Evolutionary conservation across 169 alveolate genomes (phyloP), one percentile per base, ranked within the genome.

Genomic region (Babesia divergens): DNA sequence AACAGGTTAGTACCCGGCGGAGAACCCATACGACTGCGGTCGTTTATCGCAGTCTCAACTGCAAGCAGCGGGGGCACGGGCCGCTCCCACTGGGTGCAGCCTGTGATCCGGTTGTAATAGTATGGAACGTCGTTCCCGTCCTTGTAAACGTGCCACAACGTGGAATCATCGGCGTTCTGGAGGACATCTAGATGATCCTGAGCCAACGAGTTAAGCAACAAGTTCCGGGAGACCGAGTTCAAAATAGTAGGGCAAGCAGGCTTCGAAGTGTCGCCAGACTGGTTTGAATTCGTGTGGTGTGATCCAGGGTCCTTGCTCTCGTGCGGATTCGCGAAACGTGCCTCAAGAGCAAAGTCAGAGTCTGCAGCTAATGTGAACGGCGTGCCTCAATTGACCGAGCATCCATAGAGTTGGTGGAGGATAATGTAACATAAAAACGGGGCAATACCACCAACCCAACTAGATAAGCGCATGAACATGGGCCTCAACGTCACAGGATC

Each of bases 1-100:
- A 94, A 94, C 18, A 94, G 74, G 34, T 94, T 94, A n/a, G 96
- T 86, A 29, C 98, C 98, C n/a, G 79, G 83, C 1, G 98, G 98
- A 8, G 97, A 98, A 35, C 52, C 79, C 18, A 55, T 38, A 47
- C 83, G 69, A 29, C 71, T 86, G 35, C 89, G 82, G 22, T 82
- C 92, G 43, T 80, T 84, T 32, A 56, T 65, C 11, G 86, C 67
- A 32, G 35, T 62, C 71, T 67, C 86, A 9, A 77, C 86, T 0
- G 86, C 86, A 4, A 66, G 50, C 70, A 79, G 74, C n/a, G 90
- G 90, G 6, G 93, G 96, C 31, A 87, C 69, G 20, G 97, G 97
- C 43, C 87, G 74, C 74, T 91, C 95, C 97, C 97, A 94, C 75
- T 92, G 96, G 13, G 95, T 91, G 65, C 85, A 79, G 37, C 90